Base-by-base conservation (phyloP, 495 filamentous ascomycete genomes). In the Penicillium cosmopolitanum region DNA sequence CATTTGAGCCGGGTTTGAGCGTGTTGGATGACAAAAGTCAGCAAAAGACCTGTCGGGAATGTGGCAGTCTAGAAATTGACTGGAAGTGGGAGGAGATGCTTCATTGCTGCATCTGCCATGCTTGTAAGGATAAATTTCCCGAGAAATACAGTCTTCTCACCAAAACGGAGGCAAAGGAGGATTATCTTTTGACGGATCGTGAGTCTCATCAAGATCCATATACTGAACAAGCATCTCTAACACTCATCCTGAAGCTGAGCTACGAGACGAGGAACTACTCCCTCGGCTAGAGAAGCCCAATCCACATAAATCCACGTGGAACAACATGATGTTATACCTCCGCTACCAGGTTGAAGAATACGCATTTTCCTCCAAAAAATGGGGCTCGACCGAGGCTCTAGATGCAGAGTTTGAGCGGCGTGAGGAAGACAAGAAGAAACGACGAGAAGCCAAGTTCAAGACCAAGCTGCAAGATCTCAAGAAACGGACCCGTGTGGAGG, bases 311-410 rank as follows among this genome's bases (percentile, higher is more conserved):
- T 85, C 87, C 0, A 92, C 93, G 35, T 98, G 92, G 91, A 93
- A 97, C 66, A 91, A 95, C 77, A 98, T 98, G 95, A 95, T 95
- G 90, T 85, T 98, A 1, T 98, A 90, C 69, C 79, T 98, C 9
- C 88, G 96, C 1, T 97, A 87, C 58, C 96, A 98, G 67, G 88
- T 98, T 2, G 95, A 98, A 65, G 90, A 90, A 50, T 96, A 96
- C 67, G 95, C 92, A 1, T 89, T 97, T 65, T 85, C 81, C 0
- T 69, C 80, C 9, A 91, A 89, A 69, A 90, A 89, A 67, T 98
- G 95, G 95, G 95, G 94, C 0, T 90, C 87, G 0, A 67, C 87
- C 0, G 93, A 95, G 63, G 88, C 85, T 25, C 74, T 98, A 33
- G 96, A 98, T 69, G 90, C 84, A 21, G 96, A 98, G 73, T 98